phyloP scores from a whole-genome alignment of 192 early-diverging fungal species.

The Dispira simplex region DNA sequence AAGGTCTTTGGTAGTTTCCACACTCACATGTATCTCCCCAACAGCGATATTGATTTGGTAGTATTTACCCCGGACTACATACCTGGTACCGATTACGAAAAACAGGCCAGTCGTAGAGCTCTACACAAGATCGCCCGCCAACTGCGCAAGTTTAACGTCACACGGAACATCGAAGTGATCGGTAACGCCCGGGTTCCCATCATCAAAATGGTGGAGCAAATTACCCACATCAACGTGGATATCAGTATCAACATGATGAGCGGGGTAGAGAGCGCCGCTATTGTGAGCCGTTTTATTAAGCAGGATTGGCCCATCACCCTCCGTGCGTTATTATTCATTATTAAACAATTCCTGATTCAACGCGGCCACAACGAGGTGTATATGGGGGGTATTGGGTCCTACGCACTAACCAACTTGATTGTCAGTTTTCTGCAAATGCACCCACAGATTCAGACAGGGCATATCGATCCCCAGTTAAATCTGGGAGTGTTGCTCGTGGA shows the following conservation, averaged over 20 bases:
- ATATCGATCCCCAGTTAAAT: constrained; percentile 48
- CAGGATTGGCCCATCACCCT: constrained; percentile 36
- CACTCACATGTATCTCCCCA: constrained; percentile 75
- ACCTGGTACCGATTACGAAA: neutral
- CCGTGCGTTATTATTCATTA: constrained; percentile 49
- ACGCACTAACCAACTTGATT: constrained; percentile 59
- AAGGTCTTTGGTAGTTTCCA: constrained; percentile 77
- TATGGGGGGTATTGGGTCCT: constrained; percentile 78
- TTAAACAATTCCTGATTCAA: constrained; percentile 76
- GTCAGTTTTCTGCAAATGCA: constrained; percentile 80
- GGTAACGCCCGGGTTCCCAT: constrained; percentile 71
- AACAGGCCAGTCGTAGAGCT: neutral
- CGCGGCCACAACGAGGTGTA: constrained; percentile 72
- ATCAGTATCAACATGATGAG: constrained; percentile 64
- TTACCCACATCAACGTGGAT: constrained; percentile 68
- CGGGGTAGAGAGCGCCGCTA: constrained; percentile 39
- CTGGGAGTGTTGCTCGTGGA: constrained; percentile 81
- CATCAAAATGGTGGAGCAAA: constrained; percentile 65
- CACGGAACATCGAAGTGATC: constrained; percentile 36
- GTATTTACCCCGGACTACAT: neutral
- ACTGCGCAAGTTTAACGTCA: constrained; percentile 28
- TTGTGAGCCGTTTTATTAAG: constrained; percentile 39
- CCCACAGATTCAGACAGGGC: constrained; percentile 47
- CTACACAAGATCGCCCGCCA: constrained; percentile 29
- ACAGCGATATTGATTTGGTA: constrained; percentile 50